A percentile compares a stretch with the other conserved stretches of the same genome.
Conservation (phyloP, 768 basidiomycete species). For the Megacollybia marginata region DNA sequence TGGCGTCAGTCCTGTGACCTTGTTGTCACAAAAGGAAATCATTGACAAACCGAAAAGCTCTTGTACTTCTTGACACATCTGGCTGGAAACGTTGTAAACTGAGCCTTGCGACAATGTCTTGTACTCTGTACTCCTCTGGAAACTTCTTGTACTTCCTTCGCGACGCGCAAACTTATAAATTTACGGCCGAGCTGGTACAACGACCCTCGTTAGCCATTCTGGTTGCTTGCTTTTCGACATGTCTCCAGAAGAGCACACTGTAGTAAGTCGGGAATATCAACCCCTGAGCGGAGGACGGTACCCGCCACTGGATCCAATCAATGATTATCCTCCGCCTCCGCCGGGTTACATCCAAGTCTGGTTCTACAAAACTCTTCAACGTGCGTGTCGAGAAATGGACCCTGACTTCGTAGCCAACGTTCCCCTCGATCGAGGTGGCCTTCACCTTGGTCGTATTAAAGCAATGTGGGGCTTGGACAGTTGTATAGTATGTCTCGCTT, state of each 20-base stretch:
- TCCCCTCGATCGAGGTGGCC: background rate
- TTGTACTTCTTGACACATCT: background rate
- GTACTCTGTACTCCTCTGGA: background rate
- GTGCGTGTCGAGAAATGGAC: background rate
- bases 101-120: background rate
- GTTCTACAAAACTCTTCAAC: background rate
- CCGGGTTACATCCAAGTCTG: background rate
- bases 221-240: background rate
- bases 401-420: background rate
- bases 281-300: background rate
- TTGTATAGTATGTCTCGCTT: background rate
- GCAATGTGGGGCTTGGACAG: background rate
- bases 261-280: background rate
- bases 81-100: background rate
- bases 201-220: background rate
- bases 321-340: background rate
- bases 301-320: background rate
- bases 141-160: background rate
- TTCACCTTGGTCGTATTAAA: background rate
- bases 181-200: background rate
- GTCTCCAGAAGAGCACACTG: background rate
- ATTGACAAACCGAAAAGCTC: background rate
- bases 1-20: background rate
- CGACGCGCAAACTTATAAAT: background rate
- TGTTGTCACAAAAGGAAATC: background rate